phyloP scores from a whole-genome alignment of 1,284 basidiomycete species.

The Cerioporus squamosus region DNA sequence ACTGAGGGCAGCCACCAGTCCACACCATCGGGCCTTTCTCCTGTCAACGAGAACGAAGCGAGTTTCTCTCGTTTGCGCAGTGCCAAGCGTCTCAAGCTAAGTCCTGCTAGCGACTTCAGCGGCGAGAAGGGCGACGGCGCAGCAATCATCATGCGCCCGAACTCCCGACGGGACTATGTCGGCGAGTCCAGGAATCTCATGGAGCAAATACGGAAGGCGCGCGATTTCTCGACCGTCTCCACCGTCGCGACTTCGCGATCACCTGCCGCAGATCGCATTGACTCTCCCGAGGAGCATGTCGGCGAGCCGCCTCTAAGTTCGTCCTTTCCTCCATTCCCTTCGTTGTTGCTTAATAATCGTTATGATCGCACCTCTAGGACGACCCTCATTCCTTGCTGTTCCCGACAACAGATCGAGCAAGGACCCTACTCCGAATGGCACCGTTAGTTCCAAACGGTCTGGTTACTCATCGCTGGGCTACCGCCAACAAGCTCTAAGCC shows the following conservation, averaged over 20 bases:
- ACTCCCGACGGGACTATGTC: slow-evolving; percentile 65
- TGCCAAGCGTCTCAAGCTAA: slow-evolving; percentile 77
- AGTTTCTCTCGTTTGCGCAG: slow-evolving; percentile 63
- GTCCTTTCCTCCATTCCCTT: too few relatives aligned
- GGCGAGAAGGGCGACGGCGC: slow-evolving; percentile 50
- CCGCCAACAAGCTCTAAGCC: slow-evolving; percentile 71
- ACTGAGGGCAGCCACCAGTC: slow-evolving; percentile 37
- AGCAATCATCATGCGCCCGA: slow-evolving; percentile 52
- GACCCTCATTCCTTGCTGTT: slow-evolving; percentile 17
- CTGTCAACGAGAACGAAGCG: slow-evolving; percentile 34
- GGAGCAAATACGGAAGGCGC: slow-evolving; percentile 75
- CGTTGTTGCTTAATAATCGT: not conserved
- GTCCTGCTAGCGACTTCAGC: slow-evolving; percentile 57
- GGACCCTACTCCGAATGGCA: slow-evolving; percentile 25
- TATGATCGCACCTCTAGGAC: slow-evolving; percentile 3
- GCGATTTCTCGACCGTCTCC: slow-evolving; percentile 75
- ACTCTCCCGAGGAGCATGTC: not conserved
- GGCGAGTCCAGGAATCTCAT: slow-evolving; percentile 74
- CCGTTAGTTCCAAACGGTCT: slow-evolving; percentile 34
- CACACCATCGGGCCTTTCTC: slow-evolving; percentile 31
- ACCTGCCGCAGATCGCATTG: slow-evolving; percentile 18
- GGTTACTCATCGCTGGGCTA: slow-evolving; percentile 66
- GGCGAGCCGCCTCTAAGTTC: too few relatives aligned
- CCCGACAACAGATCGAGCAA: slow-evolving; percentile 16
- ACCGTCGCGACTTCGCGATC: slow-evolving; percentile 50